Conservation (phyloP, 2,329 filamentous ascomycete genomes). For the Phialemoniopsis sp. region DNA sequence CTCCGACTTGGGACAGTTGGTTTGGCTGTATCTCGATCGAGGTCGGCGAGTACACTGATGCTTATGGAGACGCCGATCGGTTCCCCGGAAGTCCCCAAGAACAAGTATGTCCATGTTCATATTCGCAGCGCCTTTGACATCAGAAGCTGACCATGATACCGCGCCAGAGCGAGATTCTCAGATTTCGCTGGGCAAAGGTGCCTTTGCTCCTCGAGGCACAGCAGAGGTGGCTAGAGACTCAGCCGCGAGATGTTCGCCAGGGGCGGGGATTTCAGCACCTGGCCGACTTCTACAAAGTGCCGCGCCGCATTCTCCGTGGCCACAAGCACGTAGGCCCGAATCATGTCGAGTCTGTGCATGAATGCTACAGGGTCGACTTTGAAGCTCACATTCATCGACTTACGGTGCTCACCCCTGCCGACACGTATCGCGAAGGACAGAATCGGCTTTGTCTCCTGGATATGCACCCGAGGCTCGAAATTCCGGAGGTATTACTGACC, state of each 20-base stretch:
- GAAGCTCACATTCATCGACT: background rate
- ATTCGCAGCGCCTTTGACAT: too few relatives aligned
- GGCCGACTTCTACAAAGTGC: background rate
- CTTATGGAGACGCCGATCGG: constrained; percentile 5
- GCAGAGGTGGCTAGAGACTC: constrained; percentile 8
- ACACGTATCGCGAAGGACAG: background rate
- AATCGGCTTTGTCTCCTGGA: constrained; percentile 11
- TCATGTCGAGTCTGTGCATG: background rate
- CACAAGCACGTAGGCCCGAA: background rate
- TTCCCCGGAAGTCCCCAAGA: constrained; percentile 33
- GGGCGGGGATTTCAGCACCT: background rate
- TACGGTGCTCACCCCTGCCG: background rate
- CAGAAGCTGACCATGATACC: too few relatives aligned
- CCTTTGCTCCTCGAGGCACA: constrained; percentile 11
- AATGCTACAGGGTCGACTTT: background rate
- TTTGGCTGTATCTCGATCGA: constrained; percentile 16
- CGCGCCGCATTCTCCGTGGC: background rate
- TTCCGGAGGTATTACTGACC: constrained; percentile 18
- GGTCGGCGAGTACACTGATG: constrained; percentile 8
- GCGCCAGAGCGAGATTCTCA: constrained; percentile 3
- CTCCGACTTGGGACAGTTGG: constrained; percentile 31
- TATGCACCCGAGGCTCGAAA: constrained; percentile 13
- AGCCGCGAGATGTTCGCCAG: background rate
- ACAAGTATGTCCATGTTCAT: constrained; percentile 35
- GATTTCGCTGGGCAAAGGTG: constrained; percentile 8